Base-by-base conservation (phyloP, 2,329 filamentous ascomycete genomes). In the Stromatinia cepivora region DNA sequence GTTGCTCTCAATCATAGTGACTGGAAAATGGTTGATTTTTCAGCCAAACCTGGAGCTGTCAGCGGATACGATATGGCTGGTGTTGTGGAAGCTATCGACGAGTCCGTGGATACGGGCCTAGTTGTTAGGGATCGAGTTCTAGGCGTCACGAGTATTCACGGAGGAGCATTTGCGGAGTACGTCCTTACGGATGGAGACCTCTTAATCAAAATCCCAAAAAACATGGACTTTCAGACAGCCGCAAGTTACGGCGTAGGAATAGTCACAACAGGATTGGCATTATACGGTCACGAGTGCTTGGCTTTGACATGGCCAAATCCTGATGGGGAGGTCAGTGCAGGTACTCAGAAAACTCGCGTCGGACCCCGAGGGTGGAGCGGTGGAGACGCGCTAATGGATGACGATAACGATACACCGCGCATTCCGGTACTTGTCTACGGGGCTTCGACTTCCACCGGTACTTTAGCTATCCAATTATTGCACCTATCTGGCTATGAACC, bases 401-500 rank as follows among this genome's bases (percentile, higher is more conserved):
- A 58, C n/a, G 56, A 53, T 39, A 63, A 53, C 25, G 39, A 46
- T 13, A 45, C 8, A 36, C 36, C 52, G 4, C 48, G 36, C 31
- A 56, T 65, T 45, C 63, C 63, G 63, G 68, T 70, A 34, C 42
- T 70, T 25, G 68, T 70, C 20, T 70, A 70, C 20, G 63, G 68
- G 28, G 68, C 48, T 17, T 67, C 63, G 2, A 70, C 68, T n/a
- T 42, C 68, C 36, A 65, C 58, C 22, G 68, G 68, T 6, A 70
- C 68, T 13, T 39, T 70, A 54, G 54, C 68, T 7, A 66, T 70
- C 5, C 68, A 70, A 48, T 39, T 70, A 22, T 48, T 70, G 11
- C 50, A 58, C 0, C 45, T 70, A 10, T 65, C 63, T 13, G 63
- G 63, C 17, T 65, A 65, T 4, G 63, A 65, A 11, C 69, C 71